Conservation (phyloP, 495 filamentous ascomycete species). For the Aspergillus bridgeri region DNA sequence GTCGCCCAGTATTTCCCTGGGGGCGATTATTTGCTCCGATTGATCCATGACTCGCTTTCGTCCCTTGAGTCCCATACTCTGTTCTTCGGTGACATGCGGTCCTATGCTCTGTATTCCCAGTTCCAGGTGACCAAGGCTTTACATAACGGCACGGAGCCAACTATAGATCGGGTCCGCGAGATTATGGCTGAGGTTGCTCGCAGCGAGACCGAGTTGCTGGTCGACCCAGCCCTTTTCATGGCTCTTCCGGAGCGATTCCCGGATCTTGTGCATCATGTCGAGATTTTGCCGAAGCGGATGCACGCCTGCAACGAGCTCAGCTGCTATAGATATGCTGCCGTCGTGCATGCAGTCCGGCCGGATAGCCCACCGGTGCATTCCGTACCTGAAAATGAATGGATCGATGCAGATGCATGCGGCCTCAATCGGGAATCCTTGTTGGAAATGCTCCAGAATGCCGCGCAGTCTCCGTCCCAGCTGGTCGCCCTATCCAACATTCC, state of each 20-base stretch:
- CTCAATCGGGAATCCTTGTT: neutral
- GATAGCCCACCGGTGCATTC: neutral
- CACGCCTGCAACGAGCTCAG: constrained; percentile 6
- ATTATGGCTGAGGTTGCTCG: neutral
- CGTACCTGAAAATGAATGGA: neutral
- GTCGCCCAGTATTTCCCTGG: constrained; percentile 7
- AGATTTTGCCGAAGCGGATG: constrained; percentile 6
- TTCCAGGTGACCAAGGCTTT: constrained; percentile 6
- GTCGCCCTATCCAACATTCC: constrained; percentile 2
- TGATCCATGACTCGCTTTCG: neutral
- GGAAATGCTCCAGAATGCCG: neutral
- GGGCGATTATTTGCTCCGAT: neutral
- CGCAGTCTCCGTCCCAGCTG: neutral
- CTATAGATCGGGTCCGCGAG: neutral
- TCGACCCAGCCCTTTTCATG: constrained; percentile 5
- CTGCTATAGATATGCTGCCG: constrained; percentile 8
- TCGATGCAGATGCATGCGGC: neutral
- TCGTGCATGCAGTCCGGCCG: neutral
- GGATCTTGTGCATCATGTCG: constrained; percentile 1
- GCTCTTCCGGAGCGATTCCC: constrained; percentile 2
- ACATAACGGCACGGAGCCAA: neutral
- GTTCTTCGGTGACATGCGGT: constrained; percentile 6
- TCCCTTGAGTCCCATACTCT: neutral
- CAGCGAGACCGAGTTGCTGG: constrained; percentile 2
- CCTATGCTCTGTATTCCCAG: constrained; percentile 4